Percentiles rank a stretch among this genome's conserved stretches.
Conservation (phyloP, 805 yeast species). For the Kazachstania kunashirensis region DNA sequence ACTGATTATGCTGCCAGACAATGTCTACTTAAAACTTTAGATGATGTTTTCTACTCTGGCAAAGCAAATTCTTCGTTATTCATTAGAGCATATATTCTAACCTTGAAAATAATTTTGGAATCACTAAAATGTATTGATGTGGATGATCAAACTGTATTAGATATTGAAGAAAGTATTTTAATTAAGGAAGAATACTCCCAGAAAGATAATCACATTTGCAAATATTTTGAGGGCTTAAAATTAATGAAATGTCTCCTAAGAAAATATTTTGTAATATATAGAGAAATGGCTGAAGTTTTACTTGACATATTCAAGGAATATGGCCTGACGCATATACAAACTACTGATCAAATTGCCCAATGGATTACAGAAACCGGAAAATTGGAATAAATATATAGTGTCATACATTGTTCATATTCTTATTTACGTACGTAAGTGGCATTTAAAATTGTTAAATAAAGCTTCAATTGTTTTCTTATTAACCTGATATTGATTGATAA, state of each 20-base stretch:
- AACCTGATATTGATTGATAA: too few relatives aligned
- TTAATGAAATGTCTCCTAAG: constrained; percentile 33
- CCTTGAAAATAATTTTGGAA: not conserved
- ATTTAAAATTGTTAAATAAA: too few relatives aligned
- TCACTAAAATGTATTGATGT: not conserved
- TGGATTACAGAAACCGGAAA: not conserved
- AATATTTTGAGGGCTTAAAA: constrained; percentile 30
- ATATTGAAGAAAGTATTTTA: not conserved
- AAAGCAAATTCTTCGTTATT: not conserved
- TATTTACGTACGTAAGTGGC: not conserved
- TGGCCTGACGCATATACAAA: constrained; percentile 1
- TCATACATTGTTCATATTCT: not conserved
- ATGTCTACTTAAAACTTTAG: constrained; percentile 16
- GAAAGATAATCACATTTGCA: constrained; percentile 25
- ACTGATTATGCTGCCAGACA: constrained; percentile 37
- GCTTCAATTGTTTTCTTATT: too few relatives aligned
- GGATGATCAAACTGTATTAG: not conserved
- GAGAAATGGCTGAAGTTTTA: not conserved
- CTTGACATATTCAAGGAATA: not conserved
- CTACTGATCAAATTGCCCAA: not conserved
- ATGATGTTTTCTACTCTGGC: not conserved
- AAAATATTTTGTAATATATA: constrained; percentile 36
- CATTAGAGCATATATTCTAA: not conserved
- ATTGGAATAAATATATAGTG: too few relatives aligned
- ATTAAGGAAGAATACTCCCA: not conserved